phyloP scores from a whole-genome alignment of 345 rosid genomes.

The Arabidopsis arenosa region DNA sequence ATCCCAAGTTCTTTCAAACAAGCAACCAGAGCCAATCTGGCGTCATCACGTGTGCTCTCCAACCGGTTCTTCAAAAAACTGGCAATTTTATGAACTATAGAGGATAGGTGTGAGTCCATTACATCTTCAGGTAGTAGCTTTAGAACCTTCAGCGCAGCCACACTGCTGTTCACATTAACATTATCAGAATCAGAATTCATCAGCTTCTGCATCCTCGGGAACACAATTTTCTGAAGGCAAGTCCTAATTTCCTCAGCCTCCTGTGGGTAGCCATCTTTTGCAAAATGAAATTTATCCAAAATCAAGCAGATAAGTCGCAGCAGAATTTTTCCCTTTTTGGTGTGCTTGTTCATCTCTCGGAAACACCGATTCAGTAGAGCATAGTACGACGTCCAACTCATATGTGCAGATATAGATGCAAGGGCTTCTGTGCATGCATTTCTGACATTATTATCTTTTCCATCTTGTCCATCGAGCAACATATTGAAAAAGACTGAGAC shows the following conservation, averaged over 20 bases:
- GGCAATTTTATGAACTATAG: constrained; percentile 70
- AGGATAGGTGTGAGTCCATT: constrained; percentile 77
- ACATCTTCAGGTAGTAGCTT: constrained; percentile 84
- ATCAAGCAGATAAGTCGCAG: constrained; percentile 70
- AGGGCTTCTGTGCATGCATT: constrained; percentile 78
- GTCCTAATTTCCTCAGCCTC: constrained; percentile 59
- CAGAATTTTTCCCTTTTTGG: constrained; percentile 69
- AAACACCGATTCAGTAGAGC: constrained; percentile 74
- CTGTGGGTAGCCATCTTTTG: constrained; percentile 44
- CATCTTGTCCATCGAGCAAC: constrained; percentile 78
- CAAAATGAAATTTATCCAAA: constrained; percentile 81
- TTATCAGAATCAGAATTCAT: constrained; percentile 67
- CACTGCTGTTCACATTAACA: constrained; percentile 65
- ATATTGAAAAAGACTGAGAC: constrained; percentile 81
- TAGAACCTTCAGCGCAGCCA: constrained; percentile 80
- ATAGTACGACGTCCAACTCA: constrained; percentile 84
- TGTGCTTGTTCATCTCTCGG: constrained; percentile 62
- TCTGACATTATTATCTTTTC: constrained; percentile 67
- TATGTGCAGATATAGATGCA: constrained; percentile 68
- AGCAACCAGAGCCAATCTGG: constrained; percentile 82
- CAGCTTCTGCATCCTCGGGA: constrained; percentile 74
- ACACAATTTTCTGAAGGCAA: constrained; percentile 63
- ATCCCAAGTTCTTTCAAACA: constrained; percentile 92
- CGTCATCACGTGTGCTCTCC: constrained; percentile 75
- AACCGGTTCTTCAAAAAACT: constrained; percentile 73